These are phyloP conservation scores for Passalora sequoiae DNA, from an alignment of 2,329 filamentous ascomycete species.

Conservation along the genomic window DNA sequence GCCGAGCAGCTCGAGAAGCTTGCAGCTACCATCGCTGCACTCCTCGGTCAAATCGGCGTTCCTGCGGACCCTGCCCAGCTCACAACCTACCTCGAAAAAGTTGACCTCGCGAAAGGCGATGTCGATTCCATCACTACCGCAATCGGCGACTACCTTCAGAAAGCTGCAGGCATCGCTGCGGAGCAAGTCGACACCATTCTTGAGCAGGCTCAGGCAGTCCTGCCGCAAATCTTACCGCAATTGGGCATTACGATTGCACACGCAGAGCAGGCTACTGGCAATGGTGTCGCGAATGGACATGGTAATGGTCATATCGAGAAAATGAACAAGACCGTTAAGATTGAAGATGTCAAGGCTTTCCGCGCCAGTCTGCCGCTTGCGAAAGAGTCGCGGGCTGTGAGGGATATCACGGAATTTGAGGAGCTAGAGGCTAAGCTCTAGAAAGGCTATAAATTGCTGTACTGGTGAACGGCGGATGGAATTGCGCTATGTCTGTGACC, in stretches of 20 bases:
- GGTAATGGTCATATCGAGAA: conserved; percentile 38
- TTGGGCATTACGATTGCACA: conserved; percentile 9
- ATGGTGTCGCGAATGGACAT: neutral
- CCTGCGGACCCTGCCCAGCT: conserved; percentile 41
- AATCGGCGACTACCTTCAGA: conserved; percentile 37
- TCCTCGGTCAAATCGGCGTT: conserved; percentile 47
- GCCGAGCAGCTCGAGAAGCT: conserved; percentile 44
- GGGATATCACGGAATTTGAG: conserved; percentile 77
- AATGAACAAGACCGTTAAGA: conserved; percentile 52
- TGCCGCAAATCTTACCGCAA: conserved; percentile 41
- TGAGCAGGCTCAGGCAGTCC: conserved; percentile 46
- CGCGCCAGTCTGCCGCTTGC: conserved; percentile 71
- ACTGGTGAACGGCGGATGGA: too few relatives aligned
- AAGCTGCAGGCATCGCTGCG: conserved; percentile 44
- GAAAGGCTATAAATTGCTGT: too few relatives aligned
- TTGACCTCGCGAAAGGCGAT: conserved; percentile 41
- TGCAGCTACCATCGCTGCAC: conserved; percentile 40
- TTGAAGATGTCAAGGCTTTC: conserved; percentile 74
- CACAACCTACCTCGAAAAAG: conserved; percentile 40
- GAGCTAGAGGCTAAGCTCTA: conserved; percentile 74
- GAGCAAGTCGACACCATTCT: conserved; percentile 48
- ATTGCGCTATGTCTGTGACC: too few relatives aligned
- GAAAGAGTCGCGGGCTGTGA: conserved; percentile 65
- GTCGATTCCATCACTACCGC: conserved; percentile 37
- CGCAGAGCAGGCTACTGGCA: neutral